phyloP scores from a whole-genome alignment of 2,329 filamentous ascomycete species.

The Elsinoe australis region DNA sequence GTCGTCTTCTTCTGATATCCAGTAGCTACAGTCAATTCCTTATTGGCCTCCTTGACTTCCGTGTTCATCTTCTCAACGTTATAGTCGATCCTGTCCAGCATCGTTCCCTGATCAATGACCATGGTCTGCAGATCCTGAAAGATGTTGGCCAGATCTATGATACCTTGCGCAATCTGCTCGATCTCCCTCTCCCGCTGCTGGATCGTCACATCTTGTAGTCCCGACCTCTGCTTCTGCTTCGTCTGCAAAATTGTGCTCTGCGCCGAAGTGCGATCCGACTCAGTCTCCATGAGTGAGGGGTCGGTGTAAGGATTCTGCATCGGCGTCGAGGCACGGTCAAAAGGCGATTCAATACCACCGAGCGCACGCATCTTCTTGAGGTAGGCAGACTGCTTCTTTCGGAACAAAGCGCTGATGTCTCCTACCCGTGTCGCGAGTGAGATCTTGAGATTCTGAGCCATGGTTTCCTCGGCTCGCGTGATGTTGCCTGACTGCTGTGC shows the following conservation, averaged over 20 bases:
- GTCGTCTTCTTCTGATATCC: constrained; percentile 82
- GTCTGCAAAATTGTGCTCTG: constrained; percentile 81
- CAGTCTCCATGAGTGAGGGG: constrained; percentile 84
- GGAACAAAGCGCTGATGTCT: constrained; percentile 82
- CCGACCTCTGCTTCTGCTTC: constrained; percentile 53
- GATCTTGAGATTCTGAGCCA: constrained; percentile 94
- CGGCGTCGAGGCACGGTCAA: constrained; percentile 39
- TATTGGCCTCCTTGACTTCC: constrained; percentile 86
- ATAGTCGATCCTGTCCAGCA: constrained; percentile 56
- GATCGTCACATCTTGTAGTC: constrained; percentile 71
- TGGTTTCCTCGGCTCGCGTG: constrained; percentile 78
- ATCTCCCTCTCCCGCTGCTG: constrained; percentile 92
- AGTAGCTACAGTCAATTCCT: constrained; percentile 79
- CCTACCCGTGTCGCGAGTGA: constrained; percentile 81
- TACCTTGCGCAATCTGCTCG: constrained; percentile 94
- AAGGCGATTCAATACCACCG: constrained; percentile 36
- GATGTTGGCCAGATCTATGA: constrained; percentile 92
- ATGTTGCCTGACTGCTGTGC: constrained; percentile 64
- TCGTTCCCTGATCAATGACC: constrained; percentile 53
- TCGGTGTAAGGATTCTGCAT: constrained; percentile 64
- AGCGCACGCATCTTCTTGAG: constrained; percentile 54
- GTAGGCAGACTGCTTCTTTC: constrained; percentile 96
- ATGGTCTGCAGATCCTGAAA: constrained; percentile 94
- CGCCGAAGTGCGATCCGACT: constrained; percentile 85
- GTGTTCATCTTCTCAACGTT: constrained; percentile 94